phyloP scores from a whole-genome alignment of 139 green algal genomes.

The Volvox africanus region DNA sequence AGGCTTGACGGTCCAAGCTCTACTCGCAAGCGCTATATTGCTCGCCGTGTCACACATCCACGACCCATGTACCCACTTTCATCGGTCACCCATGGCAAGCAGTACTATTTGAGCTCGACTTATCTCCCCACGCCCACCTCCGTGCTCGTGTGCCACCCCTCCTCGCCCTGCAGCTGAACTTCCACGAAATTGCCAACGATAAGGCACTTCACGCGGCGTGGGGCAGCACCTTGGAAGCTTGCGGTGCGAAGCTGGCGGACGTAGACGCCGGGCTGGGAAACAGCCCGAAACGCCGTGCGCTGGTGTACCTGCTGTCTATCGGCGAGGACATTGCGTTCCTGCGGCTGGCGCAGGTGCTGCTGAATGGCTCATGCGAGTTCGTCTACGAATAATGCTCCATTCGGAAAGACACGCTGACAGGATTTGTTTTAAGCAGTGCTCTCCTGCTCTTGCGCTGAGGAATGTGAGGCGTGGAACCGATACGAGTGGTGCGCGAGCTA shows the following conservation, averaged over 20 bases:
- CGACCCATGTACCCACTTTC: too few relatives aligned
- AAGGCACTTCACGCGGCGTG: slow-evolving; percentile 19
- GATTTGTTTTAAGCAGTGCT: too few relatives aligned
- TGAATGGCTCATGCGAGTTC: slow-evolving; percentile 23
- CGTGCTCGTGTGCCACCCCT: background rate
- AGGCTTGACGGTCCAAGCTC: too few relatives aligned
- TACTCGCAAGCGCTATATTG: too few relatives aligned
- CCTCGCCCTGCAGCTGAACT: slow-evolving; percentile 28
- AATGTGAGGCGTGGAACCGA: background rate
- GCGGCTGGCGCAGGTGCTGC: slow-evolving; percentile 39
- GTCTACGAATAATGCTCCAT: slow-evolving; percentile 6
- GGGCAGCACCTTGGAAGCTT: background rate
- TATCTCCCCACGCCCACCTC: background rate
- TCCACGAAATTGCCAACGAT: slow-evolving; percentile 47
- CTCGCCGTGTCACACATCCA: too few relatives aligned
- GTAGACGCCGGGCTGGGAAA: background rate
- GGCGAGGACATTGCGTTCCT: slow-evolving; percentile 44
- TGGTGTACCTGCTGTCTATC: slow-evolving; percentile 51
- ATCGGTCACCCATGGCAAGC: too few relatives aligned
- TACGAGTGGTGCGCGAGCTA: too few relatives aligned
- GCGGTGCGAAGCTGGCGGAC: background rate
- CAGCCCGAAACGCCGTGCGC: background rate
- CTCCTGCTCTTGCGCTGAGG: background rate
- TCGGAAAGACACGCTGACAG: too few relatives aligned
- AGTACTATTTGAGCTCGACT: too few relatives aligned